Conservation (phyloP, 352 stramenopile genomes). For the Globisporangium parvum region DNA sequence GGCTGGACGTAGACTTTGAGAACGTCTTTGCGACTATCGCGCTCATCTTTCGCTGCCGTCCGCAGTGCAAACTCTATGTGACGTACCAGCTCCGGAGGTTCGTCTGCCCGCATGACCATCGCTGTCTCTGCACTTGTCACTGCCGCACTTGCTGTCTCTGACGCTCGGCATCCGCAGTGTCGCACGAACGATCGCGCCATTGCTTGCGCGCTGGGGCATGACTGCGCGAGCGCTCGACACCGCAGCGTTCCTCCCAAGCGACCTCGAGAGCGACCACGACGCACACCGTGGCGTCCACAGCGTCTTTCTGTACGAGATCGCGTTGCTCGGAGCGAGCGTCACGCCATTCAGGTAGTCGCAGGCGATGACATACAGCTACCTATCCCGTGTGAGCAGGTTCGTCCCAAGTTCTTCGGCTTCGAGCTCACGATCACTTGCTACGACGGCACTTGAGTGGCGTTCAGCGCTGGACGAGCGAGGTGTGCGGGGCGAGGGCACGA, state of each 20-base stretch:
- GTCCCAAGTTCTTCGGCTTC: no score
- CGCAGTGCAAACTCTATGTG: slow-evolving; percentile 38
- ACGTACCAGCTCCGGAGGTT: slow-evolving; percentile 64
- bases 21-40: slow-evolving; percentile 63
- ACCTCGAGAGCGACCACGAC: background rate
- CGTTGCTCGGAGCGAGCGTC: background rate
- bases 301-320: slow-evolving; percentile 59
- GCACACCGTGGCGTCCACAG: slow-evolving; percentile 9
- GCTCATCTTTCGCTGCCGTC: slow-evolving; percentile 47
- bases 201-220: slow-evolving; percentile 49
- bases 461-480: no score
- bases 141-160: background rate
- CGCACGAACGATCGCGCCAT: slow-evolving; percentile 45
- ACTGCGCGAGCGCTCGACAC: slow-evolving; percentile 27
- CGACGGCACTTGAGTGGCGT: no score
- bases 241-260: slow-evolving; percentile 14
- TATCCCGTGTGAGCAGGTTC: no score
- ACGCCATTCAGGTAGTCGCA: background rate
- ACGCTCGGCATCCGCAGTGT: slow-evolving; percentile 26
- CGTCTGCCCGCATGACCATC: background rate
- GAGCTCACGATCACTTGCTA: no score
- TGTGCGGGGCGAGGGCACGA: no score
- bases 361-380: background rate
- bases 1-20: slow-evolving; percentile 42
- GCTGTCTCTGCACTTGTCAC: background rate